Base-by-base conservation (phyloP, 306 rosid species). In the Prinsepia uniflora region DNA sequence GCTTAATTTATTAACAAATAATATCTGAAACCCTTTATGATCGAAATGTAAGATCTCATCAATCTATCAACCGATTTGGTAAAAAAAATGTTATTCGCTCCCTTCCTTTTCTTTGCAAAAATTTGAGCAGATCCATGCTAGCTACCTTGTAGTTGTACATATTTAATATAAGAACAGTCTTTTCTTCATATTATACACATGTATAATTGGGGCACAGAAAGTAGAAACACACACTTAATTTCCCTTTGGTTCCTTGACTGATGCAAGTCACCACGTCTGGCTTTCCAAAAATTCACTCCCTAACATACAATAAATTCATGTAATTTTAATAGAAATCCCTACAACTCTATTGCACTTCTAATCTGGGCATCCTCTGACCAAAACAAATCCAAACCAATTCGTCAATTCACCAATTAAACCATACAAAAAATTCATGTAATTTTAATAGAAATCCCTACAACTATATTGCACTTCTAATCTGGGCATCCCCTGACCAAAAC, bases 61-160 rank as follows among this genome's bases (percentile, higher is more conserved):
- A 3, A 30, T 30, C 36, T 30, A 24, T 78, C 65, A 83, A 81
- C 85, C 67, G 88, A 91, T 91, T 88, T 85, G 83, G 79, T 58
- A 68, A 85, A 24, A 30, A 82, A 80, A 76, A 63, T 68, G 54
- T 4, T 11, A 34, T 44, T 22, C 67, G 45, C 40, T 65, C 44
- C 54, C 75, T 84, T 70, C 89, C 85, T 80, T 86, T 80, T 84
- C 79, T 77, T 84, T 80, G 89, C 88, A 76, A 86, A 77, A 42
- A 72, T 45, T 73, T 78, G 75, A 72, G 71, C 36, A 30, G 36
- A 30, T 30, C 30, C 30, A 24, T 24, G 36, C 4, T 30, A 2
- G 36, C 36, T 30, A 30, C 4, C 36, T 30, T 24, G 36, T 30
- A 3, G 30, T 24, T 30, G 36, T 30, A 30, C 36, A 30, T 30